Conservation (phyloP, 805 yeast species). For the Metschnikowia reukaufii region DNA sequence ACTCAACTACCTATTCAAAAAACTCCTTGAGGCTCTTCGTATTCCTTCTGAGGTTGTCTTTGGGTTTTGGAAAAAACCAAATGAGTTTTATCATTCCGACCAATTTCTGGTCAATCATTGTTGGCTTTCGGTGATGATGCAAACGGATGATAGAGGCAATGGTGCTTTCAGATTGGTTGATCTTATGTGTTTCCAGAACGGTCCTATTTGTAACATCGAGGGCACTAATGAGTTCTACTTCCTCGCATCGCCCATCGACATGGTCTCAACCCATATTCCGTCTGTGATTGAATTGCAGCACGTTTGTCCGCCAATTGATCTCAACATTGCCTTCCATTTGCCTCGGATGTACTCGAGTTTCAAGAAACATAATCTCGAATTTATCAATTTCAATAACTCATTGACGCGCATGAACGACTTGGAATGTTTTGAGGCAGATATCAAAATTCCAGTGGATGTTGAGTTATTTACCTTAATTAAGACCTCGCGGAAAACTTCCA, state of each 20-base stretch:
- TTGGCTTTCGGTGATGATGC: slow-evolving; percentile 80
- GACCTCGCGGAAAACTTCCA: slow-evolving; percentile 47
- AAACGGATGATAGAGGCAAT: slow-evolving; percentile 48
- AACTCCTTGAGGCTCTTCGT: slow-evolving; percentile 67
- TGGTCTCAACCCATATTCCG: slow-evolving; percentile 87
- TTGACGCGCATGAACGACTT: slow-evolving; percentile 68
- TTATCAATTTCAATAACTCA: slow-evolving; percentile 72
- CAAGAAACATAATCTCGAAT: slow-evolving; percentile 55
- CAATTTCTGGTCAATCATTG: slow-evolving; percentile 70
- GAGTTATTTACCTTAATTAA: slow-evolving; percentile 65
- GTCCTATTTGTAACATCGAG: slow-evolving; percentile 32
- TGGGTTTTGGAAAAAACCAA: slow-evolving; percentile 84
- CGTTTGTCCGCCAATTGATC: slow-evolving; percentile 79
- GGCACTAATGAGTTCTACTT: slow-evolving; percentile 63
- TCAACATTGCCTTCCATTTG: slow-evolving; percentile 70
- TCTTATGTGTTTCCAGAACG: slow-evolving; percentile 41
- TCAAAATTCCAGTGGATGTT: slow-evolving; percentile 67
- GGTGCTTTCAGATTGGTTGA: slow-evolving; percentile 71
- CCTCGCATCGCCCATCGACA: slow-evolving; percentile 68
- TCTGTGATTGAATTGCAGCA: slow-evolving; percentile 77
- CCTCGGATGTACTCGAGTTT: slow-evolving; percentile 89
- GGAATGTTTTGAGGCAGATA: slow-evolving; percentile 77
- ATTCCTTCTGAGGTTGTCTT: slow-evolving; percentile 73
- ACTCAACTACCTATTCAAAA: slow-evolving; percentile 71
- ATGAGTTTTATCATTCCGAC: slow-evolving; percentile 51